Evolutionary conservation across 495 filamentous ascomycete species (phyloP).

Genomic region (Ascodesmis nigricans): DNA sequence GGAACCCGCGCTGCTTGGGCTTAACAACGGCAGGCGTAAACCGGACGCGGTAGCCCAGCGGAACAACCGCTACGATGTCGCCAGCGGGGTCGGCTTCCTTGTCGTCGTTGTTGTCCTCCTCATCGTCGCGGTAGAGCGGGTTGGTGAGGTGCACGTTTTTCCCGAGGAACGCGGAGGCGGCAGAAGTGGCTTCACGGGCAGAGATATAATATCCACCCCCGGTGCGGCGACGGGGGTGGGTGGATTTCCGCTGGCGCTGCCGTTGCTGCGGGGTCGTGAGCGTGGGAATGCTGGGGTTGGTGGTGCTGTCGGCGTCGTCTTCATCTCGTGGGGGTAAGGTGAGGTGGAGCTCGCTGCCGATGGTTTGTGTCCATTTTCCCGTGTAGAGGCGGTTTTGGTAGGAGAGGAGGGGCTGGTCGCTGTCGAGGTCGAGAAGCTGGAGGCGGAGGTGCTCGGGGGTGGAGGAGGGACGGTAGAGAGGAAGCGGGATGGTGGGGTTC

Average conservation of each 20-base stretch:
- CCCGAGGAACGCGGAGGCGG: slow-evolving; percentile 6
- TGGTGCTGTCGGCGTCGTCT: neutral
- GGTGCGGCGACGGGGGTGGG: neutral
- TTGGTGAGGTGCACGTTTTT: slow-evolving; percentile 16
- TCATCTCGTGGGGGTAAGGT: slow-evolving; percentile 7
- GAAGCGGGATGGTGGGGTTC: slow-evolving; percentile 2
- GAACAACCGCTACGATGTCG: slow-evolving; percentile 10
- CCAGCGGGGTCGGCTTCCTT: slow-evolving; percentile 6
- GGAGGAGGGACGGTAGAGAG: slow-evolving; percentile 3
- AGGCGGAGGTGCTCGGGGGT: slow-evolving; percentile 4
- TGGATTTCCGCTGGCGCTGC: neutral
- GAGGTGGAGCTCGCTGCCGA: slow-evolving; percentile 15
- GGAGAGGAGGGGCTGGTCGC: slow-evolving; percentile 10
- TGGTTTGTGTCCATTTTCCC: slow-evolving; percentile 9
- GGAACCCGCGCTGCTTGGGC: slow-evolving; percentile 9
- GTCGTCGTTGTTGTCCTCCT: slow-evolving; percentile 8
- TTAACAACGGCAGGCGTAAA: slow-evolving; percentile 12
- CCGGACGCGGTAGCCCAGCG: slow-evolving; percentile 7
- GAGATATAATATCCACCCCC: slow-evolving; percentile 5
- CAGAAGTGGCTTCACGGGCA: neutral
- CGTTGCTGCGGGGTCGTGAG: neutral
- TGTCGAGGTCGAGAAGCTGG: slow-evolving; percentile 15
- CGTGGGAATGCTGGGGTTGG: neutral
- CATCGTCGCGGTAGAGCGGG: slow-evolving; percentile 17
- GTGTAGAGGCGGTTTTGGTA: slow-evolving; percentile 15